A percentile compares a stretch with the other conserved stretches of the same genome.
phyloP scores from a whole-genome alignment of 352 stramenopile genomes.

The Blastocystis sp. region DNA sequence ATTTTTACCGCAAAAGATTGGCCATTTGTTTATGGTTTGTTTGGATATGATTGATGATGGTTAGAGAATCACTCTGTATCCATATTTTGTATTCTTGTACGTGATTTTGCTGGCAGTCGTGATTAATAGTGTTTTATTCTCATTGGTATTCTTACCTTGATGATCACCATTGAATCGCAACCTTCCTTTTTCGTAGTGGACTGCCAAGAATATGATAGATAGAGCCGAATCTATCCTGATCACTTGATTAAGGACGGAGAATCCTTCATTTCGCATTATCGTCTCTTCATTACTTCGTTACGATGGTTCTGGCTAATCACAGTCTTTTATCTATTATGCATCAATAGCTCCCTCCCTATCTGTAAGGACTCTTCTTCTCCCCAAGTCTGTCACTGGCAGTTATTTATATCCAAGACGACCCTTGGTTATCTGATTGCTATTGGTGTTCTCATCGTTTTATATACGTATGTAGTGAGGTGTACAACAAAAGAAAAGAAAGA shows the following conservation, averaged over 20 bases:
- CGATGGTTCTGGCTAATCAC: slow-evolving; percentile 29
- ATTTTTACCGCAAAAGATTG: background rate
- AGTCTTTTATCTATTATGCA: slow-evolving; percentile 16
- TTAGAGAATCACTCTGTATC: background rate
- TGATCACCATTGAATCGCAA: slow-evolving; percentile 1
- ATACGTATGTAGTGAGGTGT: background rate
- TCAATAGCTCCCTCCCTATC: background rate
- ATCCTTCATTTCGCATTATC: slow-evolving; percentile 23
- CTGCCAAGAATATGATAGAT: background rate
- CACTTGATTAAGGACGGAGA: background rate
- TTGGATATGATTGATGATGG: background rate
- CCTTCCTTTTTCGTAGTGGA: background rate
- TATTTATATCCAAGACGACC: background rate
- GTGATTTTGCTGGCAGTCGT: background rate
- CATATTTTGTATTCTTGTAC: slow-evolving; percentile 9
- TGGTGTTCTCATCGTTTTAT: background rate
- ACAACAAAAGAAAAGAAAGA: slow-evolving; percentile 23
- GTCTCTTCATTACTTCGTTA: slow-evolving; percentile 44
- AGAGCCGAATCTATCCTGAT: slow-evolving; percentile 11
- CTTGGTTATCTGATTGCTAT: background rate
- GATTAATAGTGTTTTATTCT: background rate
- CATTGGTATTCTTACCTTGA: slow-evolving; percentile 1
- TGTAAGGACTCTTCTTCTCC: background rate
- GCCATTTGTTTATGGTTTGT: slow-evolving; percentile 33
- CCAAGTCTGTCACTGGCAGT: background rate